Evolutionary conservation across 2,329 filamentous ascomycete genomes (phyloP).

Genomic region (Cladophialophora bantiana): DNA sequence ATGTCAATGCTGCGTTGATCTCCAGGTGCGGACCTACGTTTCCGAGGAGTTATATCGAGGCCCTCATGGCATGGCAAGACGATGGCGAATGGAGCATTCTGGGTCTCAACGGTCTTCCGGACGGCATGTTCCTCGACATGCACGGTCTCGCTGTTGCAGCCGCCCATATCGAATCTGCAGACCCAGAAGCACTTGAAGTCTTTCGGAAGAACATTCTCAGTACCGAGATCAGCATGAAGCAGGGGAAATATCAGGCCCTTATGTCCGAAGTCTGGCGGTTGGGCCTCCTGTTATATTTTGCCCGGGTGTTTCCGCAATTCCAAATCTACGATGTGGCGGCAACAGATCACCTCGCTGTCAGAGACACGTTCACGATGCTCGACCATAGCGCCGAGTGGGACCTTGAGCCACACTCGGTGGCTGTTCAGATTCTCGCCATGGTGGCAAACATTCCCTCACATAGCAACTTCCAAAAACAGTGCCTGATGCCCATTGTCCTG

Average conservation of each 20-base stretch:
- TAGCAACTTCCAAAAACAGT: slow-evolving; percentile 36
- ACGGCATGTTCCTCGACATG: slow-evolving; percentile 36
- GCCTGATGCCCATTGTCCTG: slow-evolving; percentile 31
- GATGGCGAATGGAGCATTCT: slow-evolving; percentile 38
- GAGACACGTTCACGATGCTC: background rate
- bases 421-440: slow-evolving; percentile 24
- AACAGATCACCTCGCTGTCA: background rate
- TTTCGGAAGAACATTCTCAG: slow-evolving; percentile 26
- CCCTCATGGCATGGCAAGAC: slow-evolving; percentile 34
- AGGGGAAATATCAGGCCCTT: slow-evolving; percentile 15
- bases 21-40: slow-evolving; percentile 34
- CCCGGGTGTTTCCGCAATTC: slow-evolving; percentile 21
- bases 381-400: background rate
- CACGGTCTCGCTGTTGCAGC: slow-evolving; percentile 31
- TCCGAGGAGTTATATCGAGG: slow-evolving; percentile 30
- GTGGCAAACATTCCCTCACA: slow-evolving; percentile 24
- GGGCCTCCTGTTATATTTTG: slow-evolving; percentile 29
- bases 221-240: slow-evolving; percentile 8
- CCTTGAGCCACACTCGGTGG: slow-evolving; percentile 24
- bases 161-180: slow-evolving; percentile 11
- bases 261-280: slow-evolving; percentile 32
- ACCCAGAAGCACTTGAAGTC: background rate
- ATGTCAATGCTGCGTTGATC: slow-evolving; percentile 30
- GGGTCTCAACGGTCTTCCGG: slow-evolving; percentile 35
- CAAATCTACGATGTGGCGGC: background rate